Evolutionary conservation across 2,329 filamentous ascomycete species (phyloP), one percentile per base, ranked within the genome.

Genomic region (Fusarium torulosum): DNA sequence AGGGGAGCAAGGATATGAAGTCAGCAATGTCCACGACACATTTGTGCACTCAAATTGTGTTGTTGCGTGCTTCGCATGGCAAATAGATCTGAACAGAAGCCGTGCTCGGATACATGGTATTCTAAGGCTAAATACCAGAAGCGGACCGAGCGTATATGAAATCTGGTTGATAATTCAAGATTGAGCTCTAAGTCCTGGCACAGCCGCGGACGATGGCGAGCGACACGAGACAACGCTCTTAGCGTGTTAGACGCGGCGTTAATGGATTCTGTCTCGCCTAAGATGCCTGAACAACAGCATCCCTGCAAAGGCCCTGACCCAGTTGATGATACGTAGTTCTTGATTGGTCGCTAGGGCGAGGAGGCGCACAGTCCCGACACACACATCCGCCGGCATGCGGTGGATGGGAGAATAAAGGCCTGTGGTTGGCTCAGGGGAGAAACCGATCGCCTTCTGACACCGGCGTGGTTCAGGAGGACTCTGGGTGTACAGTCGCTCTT

Each of bases 241-340:
- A 75, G 73, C 68, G 73, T 75, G 66, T 65, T 75, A 75, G 73
- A 75, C 74, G 74, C 74, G 74, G 74, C 74, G 74, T 75, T 73
- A 75, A 75, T 71, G 58, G 62, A 54, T 53, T 59, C 54, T 65
- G 71, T 73, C 65, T 73, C 71, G 71, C 50, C 67, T 73, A 71
- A 71, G 64, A 52, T 54, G 25, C 42, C 49, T 59, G 56, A 64
- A 65, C 41, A 52, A 23, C 51, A 59, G 70, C 51, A 47, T 54
- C 59, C 59, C 58, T 63, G 63, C 45, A 51, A 33, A 56, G 45
- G 23, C 21, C 33, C 43, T 47, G 53, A 53, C 40, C 47, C 38
- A 52, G 42, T 38, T 53, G 27, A 27, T 33, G 10, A 25, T 52
- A 17, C 38, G 27, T 15, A 33, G 42, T 17, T 35, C n/a, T 20